Evolutionary conservation across 768 basidiomycete species (phyloP).

Genomic region (Tubosaeta sp.): DNA sequence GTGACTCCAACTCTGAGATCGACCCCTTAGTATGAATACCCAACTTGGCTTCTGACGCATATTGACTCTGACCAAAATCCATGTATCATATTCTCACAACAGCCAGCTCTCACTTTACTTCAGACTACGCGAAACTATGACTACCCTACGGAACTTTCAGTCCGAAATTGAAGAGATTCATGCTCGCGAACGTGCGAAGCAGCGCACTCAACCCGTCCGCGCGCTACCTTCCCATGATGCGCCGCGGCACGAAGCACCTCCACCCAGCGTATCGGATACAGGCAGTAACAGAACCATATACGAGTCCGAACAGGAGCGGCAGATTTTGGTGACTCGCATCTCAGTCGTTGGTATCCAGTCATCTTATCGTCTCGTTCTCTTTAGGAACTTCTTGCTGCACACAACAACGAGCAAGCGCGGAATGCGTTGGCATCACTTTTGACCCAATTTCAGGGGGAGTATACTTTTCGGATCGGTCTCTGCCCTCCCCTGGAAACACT

Average conservation of each 20-base stretch:
- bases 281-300: background rate
- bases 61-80: slow-evolving; percentile 2
- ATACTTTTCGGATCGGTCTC: slow-evolving; percentile 67
- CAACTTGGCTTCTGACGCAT: background rate
- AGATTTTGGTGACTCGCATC: slow-evolving; percentile 13
- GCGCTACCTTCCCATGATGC: slow-evolving; percentile 16
- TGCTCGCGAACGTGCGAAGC: slow-evolving; percentile 60
- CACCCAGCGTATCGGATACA: background rate
- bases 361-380: background rate
- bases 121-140: slow-evolving; percentile 19
- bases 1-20: slow-evolving; percentile 1
- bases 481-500: slow-evolving; percentile 57
- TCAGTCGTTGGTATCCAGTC: background rate
- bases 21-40: background rate
- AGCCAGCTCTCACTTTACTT: background rate
- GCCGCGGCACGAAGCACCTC: slow-evolving; percentile 48
- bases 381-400: slow-evolving; percentile 41
- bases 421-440: slow-evolving; percentile 63
- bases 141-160: slow-evolving; percentile 42
- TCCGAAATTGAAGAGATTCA: slow-evolving; percentile 76
- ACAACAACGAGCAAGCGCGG: slow-evolving; percentile 52
- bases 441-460: slow-evolving; percentile 68
- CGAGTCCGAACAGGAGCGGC: slow-evolving; percentile 13
- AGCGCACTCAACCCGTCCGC: slow-evolving; percentile 37
- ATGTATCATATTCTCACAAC: slow-evolving; percentile 13